Percentiles rank a stretch among this genome's conserved stretches.
phyloP scores from a whole-genome alignment of 371 early-diverging fungal genomes.

The Lichtheimia hyalospora region DNA sequence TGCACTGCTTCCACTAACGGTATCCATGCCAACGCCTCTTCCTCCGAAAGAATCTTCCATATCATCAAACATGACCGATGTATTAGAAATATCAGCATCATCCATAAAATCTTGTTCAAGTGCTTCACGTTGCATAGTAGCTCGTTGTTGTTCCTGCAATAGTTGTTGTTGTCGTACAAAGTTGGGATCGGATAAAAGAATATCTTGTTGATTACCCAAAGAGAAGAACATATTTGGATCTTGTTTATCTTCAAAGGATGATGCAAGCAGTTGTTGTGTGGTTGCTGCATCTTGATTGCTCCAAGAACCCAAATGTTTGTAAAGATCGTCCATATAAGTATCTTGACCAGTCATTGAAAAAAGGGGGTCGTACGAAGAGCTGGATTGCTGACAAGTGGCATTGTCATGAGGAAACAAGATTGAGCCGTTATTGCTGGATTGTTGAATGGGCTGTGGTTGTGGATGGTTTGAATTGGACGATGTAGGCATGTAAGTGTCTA shows the following conservation, averaged over 20 bases:
- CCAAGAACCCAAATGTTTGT: not conserved
- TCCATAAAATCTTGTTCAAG: slow-evolving; percentile 1
- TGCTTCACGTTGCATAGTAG: not conserved
- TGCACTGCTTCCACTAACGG: not conserved
- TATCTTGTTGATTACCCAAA: slow-evolving; percentile 19
- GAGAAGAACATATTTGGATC: slow-evolving; percentile 7
- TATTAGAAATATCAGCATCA: not conserved
- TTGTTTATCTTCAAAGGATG: slow-evolving; percentile 2
- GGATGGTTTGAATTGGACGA: not conserved
- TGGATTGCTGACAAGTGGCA: not conserved
- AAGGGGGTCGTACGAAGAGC: slow-evolving; percentile 11
- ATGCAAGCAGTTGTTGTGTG: not conserved
- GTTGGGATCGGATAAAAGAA: slow-evolving; percentile 27
- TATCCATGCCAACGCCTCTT: not conserved
- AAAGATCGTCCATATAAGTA: not conserved
- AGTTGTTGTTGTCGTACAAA: slow-evolving; percentile 28
- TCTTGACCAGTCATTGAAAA: slow-evolving; percentile 11
- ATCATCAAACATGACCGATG: not conserved
- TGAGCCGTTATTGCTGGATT: not conserved
- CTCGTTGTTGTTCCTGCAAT: slow-evolving; percentile 22
- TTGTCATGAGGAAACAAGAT: slow-evolving; percentile 2
- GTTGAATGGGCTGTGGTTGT: slow-evolving; percentile 4
- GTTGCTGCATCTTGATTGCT: not conserved
- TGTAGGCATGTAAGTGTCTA: not conserved
- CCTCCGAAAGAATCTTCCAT: not conserved